These are phyloP conservation scores for Pichia cactophila DNA, from an alignment of 1,139 yeast genomes.

Conservation along the genomic window DNA sequence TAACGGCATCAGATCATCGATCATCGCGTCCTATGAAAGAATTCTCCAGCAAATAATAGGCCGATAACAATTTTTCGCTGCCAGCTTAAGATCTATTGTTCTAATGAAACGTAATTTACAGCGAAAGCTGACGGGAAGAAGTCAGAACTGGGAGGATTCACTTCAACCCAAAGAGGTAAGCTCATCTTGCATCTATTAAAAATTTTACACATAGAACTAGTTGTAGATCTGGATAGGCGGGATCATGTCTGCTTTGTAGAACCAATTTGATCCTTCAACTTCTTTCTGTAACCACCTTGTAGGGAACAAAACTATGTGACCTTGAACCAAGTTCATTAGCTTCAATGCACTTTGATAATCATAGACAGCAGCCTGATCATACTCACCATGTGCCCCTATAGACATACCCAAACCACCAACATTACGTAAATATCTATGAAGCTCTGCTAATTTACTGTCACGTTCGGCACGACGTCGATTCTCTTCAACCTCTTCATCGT, in stretches of 20 bases:
- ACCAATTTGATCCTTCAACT: constrained; percentile 89
- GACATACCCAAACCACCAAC: constrained; percentile 1
- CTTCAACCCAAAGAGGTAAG: too few species aligned
- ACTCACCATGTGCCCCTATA: constrained; percentile 7
- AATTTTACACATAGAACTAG: constrained; percentile 25
- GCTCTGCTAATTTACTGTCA: constrained; percentile 22
- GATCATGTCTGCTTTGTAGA: constrained; percentile 83
- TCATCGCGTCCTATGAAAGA: too few species aligned
- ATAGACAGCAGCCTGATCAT: constrained; percentile 34
- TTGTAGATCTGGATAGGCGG: constrained; percentile 96
- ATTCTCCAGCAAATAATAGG: too few species aligned
- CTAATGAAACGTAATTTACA: too few species aligned
- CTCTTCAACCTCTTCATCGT: constrained; percentile 11
- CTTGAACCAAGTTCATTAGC: constrained; percentile 68
- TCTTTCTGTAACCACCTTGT: constrained; percentile 85
- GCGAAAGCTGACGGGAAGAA: not conserved
- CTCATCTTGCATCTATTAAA: too few species aligned
- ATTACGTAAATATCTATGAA: constrained; percentile 20
- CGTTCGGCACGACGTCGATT: constrained; percentile 16
- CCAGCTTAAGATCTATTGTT: too few species aligned
- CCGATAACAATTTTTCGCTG: too few species aligned
- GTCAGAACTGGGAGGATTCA: not conserved
- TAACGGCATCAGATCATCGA: too few species aligned
- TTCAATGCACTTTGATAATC: constrained; percentile 74
- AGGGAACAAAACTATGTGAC: constrained; percentile 86